Percentiles rank a stretch among this genome's conserved stretches.
These are phyloP conservation scores for Byssochlamys sp. DNA, from an alignment of 2,329 filamentous ascomycete genomes.

Conservation along the genomic window DNA sequence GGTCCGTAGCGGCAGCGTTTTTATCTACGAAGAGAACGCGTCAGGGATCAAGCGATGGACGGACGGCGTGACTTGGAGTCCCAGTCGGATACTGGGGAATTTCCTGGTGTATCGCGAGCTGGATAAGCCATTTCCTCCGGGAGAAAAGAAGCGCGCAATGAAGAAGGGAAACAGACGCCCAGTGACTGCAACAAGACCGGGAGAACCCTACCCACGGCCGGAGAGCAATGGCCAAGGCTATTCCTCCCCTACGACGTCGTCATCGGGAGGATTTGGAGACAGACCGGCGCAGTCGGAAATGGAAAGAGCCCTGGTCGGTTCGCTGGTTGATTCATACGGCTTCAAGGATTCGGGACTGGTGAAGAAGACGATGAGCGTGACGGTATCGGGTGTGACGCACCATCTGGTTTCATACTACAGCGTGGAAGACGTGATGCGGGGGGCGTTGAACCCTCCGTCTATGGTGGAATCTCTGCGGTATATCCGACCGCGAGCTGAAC, in stretches of 20 bases:
- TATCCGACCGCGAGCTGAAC: constrained; percentile 48
- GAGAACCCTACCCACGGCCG: constrained; percentile 43
- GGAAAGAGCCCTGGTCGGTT: constrained; percentile 61
- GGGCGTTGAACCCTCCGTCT: constrained; percentile 50
- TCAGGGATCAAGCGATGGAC: constrained; percentile 93
- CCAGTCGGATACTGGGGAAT: constrained; percentile 73
- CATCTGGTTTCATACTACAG: constrained; percentile 86
- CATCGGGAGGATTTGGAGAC: constrained; percentile 25
- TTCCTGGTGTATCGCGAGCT: constrained; percentile 80
- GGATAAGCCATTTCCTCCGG: constrained; percentile 65
- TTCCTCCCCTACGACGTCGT: constrained; percentile 29
- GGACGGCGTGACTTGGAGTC: constrained; percentile 83
- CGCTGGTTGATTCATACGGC: constrained; percentile 76
- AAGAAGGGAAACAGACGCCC: constrained; percentile 53
- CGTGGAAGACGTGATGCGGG: constrained; percentile 63
- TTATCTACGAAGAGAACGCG: constrained; percentile 84
- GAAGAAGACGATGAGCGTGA: constrained; percentile 86
- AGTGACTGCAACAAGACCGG: constrained; percentile 35
- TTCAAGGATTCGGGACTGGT: constrained; percentile 76
- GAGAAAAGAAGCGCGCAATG: constrained; percentile 75
- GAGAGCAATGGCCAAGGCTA: constrained; percentile 31
- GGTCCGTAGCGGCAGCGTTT: constrained; percentile 74
- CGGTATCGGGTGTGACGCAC: constrained; percentile 63
- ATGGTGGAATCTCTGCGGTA: constrained; percentile 43
- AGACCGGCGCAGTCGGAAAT: constrained; percentile 35